Percentiles rank a stretch among this genome's conserved stretches.
Evolutionary conservation across 1,139 yeast species (phyloP).

Genomic region (Hemisphaericaspora subhashii): DNA sequence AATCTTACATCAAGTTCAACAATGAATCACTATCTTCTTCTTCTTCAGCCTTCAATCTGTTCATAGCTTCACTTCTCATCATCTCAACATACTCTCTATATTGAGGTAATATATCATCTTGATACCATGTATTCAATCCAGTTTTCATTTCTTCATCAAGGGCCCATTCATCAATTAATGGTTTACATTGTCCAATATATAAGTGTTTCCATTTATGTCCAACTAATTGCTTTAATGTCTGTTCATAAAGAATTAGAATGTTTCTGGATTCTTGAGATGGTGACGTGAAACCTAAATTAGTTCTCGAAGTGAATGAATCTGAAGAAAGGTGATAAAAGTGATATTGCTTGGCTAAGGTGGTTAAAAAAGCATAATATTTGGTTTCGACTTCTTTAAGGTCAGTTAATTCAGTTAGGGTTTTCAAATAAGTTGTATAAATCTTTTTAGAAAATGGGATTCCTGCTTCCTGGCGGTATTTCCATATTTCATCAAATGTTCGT

Average conservation of each 20-base stretch:
- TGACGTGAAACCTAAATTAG: conserved; percentile 14
- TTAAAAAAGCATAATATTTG: conserved; percentile 25
- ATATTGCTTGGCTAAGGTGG: conserved; percentile 22
- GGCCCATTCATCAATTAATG: conserved; percentile 41
- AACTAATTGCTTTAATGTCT: conserved; percentile 28
- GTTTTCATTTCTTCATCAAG: conserved; percentile 30
- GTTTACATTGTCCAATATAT: conserved; percentile 31
- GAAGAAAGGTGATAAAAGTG: conserved; percentile 15
- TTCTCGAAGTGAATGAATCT: conserved; percentile 12
- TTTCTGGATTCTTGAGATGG: conserved; percentile 20
- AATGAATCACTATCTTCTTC: conserved; percentile 33
- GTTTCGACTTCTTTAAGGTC: conserved; percentile 18
- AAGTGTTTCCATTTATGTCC: conserved; percentile 30
- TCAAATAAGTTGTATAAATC: conserved; percentile 26
- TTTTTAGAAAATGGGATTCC: conserved; percentile 26
- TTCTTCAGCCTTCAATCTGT: conserved; percentile 30
- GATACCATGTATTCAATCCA: conserved; percentile 24
- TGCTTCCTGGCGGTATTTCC: conserved; percentile 31
- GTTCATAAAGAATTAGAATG: conserved; percentile 25
- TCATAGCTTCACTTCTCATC: conserved; percentile 30
- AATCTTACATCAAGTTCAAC: conserved; percentile 36
- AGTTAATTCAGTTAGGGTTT: conserved; percentile 19
- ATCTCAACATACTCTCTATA: conserved; percentile 27
- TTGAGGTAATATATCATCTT: conserved; percentile 20
- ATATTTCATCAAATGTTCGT: conserved; percentile 30